Evolutionary conservation across 176 grass and related monocot species (phyloP).

Genomic region (Oryza meridionalis): DNA sequence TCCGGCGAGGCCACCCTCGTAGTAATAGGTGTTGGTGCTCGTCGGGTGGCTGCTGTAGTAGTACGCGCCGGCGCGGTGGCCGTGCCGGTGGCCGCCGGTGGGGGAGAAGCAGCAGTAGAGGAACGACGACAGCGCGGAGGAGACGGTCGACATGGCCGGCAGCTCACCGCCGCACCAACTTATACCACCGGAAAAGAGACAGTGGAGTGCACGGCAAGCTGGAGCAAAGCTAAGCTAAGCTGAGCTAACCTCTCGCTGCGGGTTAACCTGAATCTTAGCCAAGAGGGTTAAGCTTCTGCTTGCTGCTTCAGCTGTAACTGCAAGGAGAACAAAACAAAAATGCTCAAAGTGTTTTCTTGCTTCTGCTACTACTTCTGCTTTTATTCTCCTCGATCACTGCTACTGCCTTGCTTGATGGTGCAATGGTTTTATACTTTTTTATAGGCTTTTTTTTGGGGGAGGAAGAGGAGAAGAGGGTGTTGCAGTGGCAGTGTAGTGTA

Average conservation of each 20-base stretch:
- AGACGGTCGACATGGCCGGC: constrained; percentile 60
- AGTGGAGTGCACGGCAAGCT: constrained; percentile 4
- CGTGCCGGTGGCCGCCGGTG: constrained; percentile 39
- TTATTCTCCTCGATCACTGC: neutral
- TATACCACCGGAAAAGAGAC: neutral
- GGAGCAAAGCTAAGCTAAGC: neutral
- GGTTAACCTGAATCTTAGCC: neutral
- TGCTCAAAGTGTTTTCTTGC: constrained; percentile 38
- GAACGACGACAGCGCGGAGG: constrained; percentile 66
- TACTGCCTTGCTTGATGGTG: constrained; percentile 19
- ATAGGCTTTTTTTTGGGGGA: constrained; percentile 4
- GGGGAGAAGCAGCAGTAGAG: constrained; percentile 69
- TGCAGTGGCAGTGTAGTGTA: neutral
- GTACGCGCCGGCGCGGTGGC: constrained; percentile 58
- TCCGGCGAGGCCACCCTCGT: constrained; percentile 35
- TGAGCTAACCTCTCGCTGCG: neutral
- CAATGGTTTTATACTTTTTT: constrained; percentile 30
- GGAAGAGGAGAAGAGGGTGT: neutral
- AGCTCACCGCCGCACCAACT: neutral
- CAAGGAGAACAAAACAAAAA: constrained; percentile 1
- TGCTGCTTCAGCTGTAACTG: neutral
- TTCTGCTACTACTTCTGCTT: constrained; percentile 2
- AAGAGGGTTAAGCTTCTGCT: neutral
- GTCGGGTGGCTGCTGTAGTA: constrained; percentile 69
- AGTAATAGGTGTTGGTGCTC: constrained; percentile 44